Evolutionary conservation across 2,329 filamentous ascomycete species (phyloP), one percentile per base, ranked within the genome.

Genomic region (Colletotrichum incanum): DNA sequence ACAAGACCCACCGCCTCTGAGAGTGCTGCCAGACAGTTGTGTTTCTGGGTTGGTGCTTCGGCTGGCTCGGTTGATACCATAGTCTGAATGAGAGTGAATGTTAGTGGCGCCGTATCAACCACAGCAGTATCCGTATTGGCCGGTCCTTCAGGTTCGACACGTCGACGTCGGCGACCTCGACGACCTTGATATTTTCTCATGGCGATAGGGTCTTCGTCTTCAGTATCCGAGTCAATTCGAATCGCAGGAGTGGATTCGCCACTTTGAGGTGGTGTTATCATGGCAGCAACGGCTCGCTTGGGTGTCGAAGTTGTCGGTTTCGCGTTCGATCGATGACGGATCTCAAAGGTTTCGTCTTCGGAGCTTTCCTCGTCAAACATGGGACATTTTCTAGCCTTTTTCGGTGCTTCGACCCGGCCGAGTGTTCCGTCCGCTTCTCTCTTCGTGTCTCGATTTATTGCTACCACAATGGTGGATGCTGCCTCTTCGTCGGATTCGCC

Each of bases 11-110:
- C 16, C 18, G 31, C 34, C 9, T 67, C 34, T 2, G 50, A 45
- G 18, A 60, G 23, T 16, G 39, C 49, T 43, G 54, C n/a, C 26
- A 59, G n/a, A 16, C 37, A 65, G 18, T 39, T 12, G 14, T 39
- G 41, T 12, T 56, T 9, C 16, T 50, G 14, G 23, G 26, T 4
- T 14, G 58, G 20, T 23, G 47, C 28, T 18, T 61, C 23, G 20
- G 31, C 34, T 6, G 69, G 65, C 28, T 62, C 43, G n/a, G 47
- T 59, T n/a, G 58, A n/a, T 6, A 37, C 58, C 3, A 59, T 31
- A 5, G 37, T 45, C 1, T 26, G 34, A 6, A 39, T 31, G 7
- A 8, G 50, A 5, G 45, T 43, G 7, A 63, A 23, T 28, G 11
- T 52, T 18, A 52, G 58, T 20, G n/a, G 28, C 14, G 45, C 26